Conservation (phyloP, 495 filamentous ascomycete species). For the Podospora fimiseda region DNA sequence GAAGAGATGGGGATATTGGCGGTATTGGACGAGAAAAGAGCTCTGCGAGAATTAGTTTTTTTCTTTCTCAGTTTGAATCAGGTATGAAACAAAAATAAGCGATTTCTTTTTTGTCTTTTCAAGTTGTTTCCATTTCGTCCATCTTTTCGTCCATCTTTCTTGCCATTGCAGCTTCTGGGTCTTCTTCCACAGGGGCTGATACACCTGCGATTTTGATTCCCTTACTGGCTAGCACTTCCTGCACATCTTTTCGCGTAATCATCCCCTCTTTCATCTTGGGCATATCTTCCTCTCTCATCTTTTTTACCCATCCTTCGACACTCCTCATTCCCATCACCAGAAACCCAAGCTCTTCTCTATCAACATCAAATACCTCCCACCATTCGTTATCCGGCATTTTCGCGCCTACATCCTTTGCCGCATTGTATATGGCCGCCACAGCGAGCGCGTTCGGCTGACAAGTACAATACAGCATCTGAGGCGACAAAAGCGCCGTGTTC, state of each 20-base stretch:
- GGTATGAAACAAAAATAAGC: too few species aligned
- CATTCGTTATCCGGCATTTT: slow-evolving; percentile 77
- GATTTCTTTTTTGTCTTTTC: too few species aligned
- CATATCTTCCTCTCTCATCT: slow-evolving; percentile 32
- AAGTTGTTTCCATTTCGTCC: slow-evolving; percentile 30
- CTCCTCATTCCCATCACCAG: slow-evolving; percentile 82
- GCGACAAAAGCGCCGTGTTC: slow-evolving; percentile 75
- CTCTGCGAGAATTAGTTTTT: too few species aligned
- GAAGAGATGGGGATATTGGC: too few species aligned
- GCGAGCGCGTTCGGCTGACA: slow-evolving; percentile 84
- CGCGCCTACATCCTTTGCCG: slow-evolving; percentile 68
- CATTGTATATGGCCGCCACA: slow-evolving; percentile 81
- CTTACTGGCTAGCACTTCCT: slow-evolving; percentile 39
- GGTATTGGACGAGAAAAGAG: too few species aligned
- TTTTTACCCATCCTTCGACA: slow-evolving; percentile 61
- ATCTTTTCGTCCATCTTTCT: slow-evolving; percentile 50
- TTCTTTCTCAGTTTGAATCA: too few species aligned
- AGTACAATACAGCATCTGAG: slow-evolving; percentile 84
- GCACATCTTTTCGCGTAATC: slow-evolving; percentile 36
- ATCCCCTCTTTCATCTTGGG: slow-evolving; percentile 27
- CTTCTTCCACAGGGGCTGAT: slow-evolving; percentile 28
- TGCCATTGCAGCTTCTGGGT: slow-evolving; percentile 56
- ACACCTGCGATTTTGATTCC: slow-evolving; percentile 31
- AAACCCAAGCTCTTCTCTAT: slow-evolving; percentile 91
- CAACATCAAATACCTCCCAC: slow-evolving; percentile 99